Conservation (phyloP, 2,329 filamentous ascomycete species). For the Grosmannia serpens region DNA sequence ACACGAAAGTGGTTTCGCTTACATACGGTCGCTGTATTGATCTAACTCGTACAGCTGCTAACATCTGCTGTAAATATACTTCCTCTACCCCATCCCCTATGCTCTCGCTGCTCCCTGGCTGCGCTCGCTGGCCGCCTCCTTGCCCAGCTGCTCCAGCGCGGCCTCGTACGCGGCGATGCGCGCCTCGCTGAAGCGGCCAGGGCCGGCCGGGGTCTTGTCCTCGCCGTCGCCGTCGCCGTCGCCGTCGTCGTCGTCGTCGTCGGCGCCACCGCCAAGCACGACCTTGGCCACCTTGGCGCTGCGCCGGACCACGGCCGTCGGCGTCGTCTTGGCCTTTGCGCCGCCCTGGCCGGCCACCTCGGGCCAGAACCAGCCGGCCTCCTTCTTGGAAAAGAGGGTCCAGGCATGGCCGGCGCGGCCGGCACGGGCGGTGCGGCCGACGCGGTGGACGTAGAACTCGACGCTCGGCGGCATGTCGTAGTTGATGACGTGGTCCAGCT, state of each 20-base stretch:
- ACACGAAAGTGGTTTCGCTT: no score
- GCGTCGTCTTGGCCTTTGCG: conserved; percentile 27
- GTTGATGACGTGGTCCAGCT: conserved; percentile 77
- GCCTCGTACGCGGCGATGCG: conserved; percentile 36
- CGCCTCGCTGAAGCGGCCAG: conserved; percentile 29
- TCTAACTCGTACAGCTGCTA: no score
- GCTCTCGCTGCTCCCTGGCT: not conserved
- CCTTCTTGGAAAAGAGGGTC: conserved; percentile 72
- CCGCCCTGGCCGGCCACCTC: conserved; percentile 52
- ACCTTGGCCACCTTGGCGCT: conserved; percentile 34
- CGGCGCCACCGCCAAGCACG: conserved; percentile 19
- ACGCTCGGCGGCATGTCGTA: conserved; percentile 81
- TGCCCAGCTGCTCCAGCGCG: conserved; percentile 50
- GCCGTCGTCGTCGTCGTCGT: not conserved
- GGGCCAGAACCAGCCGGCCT: conserved; percentile 87
- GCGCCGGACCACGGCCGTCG: conserved; percentile 23
- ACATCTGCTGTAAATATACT: no score
- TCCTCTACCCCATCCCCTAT: not conserved
- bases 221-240: conserved; percentile 19
- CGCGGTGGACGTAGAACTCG: conserved; percentile 79
- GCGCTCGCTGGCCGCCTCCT: conserved; percentile 40
- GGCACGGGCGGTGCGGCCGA: conserved; percentile 80
- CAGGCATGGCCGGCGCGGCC: conserved; percentile 67
- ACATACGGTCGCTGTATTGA: no score
- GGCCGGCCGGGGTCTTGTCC: conserved; percentile 18